phyloP scores from a whole-genome alignment of 805 yeast species.

The Suhomyces kilbournensis region DNA sequence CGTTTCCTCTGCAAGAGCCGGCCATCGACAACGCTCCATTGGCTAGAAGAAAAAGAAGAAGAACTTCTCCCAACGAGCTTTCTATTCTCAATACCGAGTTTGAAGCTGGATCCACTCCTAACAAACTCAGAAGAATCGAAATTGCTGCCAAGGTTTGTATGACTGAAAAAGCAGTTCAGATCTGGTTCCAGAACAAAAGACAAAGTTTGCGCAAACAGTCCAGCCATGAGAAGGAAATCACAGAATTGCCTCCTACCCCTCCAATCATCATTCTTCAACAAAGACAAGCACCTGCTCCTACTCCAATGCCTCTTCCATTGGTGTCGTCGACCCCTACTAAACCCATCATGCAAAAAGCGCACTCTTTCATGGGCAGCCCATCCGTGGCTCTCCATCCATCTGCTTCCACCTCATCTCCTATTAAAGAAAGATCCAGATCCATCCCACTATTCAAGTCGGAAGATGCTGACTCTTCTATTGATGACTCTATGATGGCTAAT shows the following conservation, averaged over 20 bases:
- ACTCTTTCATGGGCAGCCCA: slow-evolving; percentile 10
- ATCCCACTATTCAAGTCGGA: slow-evolving; percentile 7
- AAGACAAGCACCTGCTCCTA: slow-evolving; percentile 27
- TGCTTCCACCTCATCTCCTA: slow-evolving; percentile 4
- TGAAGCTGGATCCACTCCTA: slow-evolving; percentile 74
- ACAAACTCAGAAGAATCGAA: slow-evolving; percentile 66
- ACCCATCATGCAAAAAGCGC: slow-evolving; percentile 10
- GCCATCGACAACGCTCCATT: slow-evolving; percentile 84
- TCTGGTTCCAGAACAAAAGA: slow-evolving; percentile 97
- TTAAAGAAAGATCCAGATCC: slow-evolving; percentile 6
- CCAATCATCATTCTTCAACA: slow-evolving; percentile 10
- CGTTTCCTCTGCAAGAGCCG: slow-evolving; percentile 82
- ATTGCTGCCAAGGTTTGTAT: slow-evolving; percentile 81
- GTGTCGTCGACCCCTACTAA: slow-evolving; percentile 15
- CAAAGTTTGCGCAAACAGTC: slow-evolving; percentile 66
- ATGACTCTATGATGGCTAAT: slow-evolving; percentile 13
- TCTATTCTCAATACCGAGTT: slow-evolving; percentile 80
- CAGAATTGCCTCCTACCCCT: slow-evolving; percentile 44
- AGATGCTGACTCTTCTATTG: slow-evolving; percentile 15
- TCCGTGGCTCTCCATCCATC: not conserved
- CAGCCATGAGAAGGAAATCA: slow-evolving; percentile 35
- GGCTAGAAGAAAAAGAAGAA: slow-evolving; percentile 91
- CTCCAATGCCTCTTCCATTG: slow-evolving; percentile 31
- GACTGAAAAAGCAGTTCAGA: slow-evolving; percentile 98
- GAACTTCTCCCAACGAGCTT: slow-evolving; percentile 88